Evolutionary conservation across 2,329 filamentous ascomycete genomes (phyloP).

Genomic region (Myrmaecium sp.): DNA sequence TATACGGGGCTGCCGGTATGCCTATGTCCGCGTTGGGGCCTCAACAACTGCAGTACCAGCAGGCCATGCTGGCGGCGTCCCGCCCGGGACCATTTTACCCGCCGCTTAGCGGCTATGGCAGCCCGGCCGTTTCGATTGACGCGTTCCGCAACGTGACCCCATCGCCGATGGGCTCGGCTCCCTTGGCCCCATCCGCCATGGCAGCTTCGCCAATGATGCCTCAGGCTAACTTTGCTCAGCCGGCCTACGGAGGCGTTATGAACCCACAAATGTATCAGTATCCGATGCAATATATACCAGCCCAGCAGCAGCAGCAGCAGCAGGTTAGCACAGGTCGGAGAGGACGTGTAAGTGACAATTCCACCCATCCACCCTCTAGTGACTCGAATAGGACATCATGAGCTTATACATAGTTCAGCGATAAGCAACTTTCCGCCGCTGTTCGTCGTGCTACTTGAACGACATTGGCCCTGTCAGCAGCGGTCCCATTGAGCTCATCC

Average conservation of each 20-base stretch:
- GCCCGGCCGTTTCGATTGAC: conserved; percentile 25
- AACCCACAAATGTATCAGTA: conserved; percentile 30
- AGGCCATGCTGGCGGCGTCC: conserved; percentile 33
- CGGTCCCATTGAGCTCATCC: no score
- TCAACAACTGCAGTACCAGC: conserved; percentile 41
- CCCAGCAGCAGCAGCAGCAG: conserved; percentile 26
- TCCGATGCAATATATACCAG: conserved; percentile 34
- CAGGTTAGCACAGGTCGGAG: conserved; percentile 26
- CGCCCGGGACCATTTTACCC: conserved; percentile 26
- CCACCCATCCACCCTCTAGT: no score
- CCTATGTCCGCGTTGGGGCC: conserved; percentile 24
- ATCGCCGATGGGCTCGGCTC: no score
- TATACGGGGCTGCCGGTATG: conserved; percentile 16
- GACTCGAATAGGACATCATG: no score
- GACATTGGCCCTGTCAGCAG: no score
- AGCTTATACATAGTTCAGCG: no score
- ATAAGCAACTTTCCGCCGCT: no score
- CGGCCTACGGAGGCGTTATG: conserved; percentile 17
- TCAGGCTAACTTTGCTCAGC: conserved; percentile 26
- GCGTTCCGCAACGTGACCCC: conserved; percentile 24
- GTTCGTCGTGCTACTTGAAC: no score
- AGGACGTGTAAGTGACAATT: conserved; percentile 32
- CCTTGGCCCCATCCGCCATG: no score
- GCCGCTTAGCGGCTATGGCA: conserved; percentile 23
- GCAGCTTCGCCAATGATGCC: conserved; percentile 30